Conservation (phyloP, 108 stramenopile species). For the Cyclotella sp. region DNA sequence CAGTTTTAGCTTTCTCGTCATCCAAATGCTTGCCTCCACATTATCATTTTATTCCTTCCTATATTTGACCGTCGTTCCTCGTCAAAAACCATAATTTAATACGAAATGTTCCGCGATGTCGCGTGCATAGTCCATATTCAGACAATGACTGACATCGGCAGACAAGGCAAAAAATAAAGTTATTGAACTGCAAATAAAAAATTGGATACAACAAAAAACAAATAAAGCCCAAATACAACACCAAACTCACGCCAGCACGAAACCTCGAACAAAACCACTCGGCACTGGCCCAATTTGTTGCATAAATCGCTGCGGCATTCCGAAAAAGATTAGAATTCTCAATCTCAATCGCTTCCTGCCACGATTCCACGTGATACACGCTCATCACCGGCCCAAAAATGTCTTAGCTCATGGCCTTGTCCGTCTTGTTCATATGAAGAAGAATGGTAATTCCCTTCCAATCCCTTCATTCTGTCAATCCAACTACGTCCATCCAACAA, state of each 20-base stretch:
- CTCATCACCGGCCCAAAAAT: conserved; percentile 94
- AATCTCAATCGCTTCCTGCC: conserved; percentile 93
- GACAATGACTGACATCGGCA: too few species aligned
- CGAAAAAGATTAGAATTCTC: conserved; percentile 96
- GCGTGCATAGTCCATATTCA: too few species aligned
- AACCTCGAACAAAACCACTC: conserved; percentile 92
- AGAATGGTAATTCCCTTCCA: conserved; percentile 84
- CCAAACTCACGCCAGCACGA: conserved; percentile 63
- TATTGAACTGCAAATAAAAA: too few species aligned
- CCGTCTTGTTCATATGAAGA: conserved; percentile 66
- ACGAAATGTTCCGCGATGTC: too few species aligned
- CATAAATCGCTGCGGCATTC: conserved; percentile 96
- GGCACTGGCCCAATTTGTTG: conserved; percentile 89
- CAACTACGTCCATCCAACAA: conserved; percentile 93
- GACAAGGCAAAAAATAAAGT: too few species aligned
- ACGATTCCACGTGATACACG: conserved; percentile 74
- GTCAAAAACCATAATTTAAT: too few species aligned
- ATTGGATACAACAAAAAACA: too few species aligned
- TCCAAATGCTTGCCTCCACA: too few species aligned
- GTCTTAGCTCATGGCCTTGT: conserved; percentile 88
- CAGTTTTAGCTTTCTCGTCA: too few species aligned
- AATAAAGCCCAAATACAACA: too few species aligned
- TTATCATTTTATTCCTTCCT: too few species aligned
- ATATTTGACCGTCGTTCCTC: too few species aligned
- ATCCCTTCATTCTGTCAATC: conserved; percentile 50